Conservation (phyloP, 2,329 filamentous ascomycete species). For the Aphanocladium album region DNA sequence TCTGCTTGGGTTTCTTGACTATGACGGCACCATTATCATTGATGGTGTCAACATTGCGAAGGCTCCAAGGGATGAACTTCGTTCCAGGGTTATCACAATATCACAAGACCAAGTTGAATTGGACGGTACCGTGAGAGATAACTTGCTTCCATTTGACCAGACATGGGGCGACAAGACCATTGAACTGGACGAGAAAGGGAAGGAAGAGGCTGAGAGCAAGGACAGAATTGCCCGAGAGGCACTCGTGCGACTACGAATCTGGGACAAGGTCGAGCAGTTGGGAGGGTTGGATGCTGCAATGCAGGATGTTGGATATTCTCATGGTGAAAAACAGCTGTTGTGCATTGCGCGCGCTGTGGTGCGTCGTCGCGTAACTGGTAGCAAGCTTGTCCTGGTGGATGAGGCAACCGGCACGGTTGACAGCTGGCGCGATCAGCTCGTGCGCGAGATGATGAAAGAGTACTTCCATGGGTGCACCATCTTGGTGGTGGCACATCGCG, state of each 20-base stretch:
- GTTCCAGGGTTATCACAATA: conserved; percentile 12
- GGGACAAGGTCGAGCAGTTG: not conserved
- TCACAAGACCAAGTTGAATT: conserved; percentile 19
- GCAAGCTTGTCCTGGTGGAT: conserved; percentile 1
- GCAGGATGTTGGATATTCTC: not conserved
- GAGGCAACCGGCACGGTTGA: conserved; percentile 2
- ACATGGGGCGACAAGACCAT: not conserved
- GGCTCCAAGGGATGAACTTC: not conserved
- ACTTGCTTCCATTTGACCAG: not conserved
- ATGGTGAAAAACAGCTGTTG: conserved; percentile 9
- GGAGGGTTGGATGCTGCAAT: not conserved
- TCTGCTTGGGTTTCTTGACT: not conserved
- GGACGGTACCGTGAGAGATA: not conserved
- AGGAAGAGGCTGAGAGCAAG: not conserved
- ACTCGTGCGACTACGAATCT: not conserved
- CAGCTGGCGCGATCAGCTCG: not conserved
- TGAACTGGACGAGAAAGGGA: not conserved
- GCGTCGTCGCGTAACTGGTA: not conserved
- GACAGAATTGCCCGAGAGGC: not conserved
- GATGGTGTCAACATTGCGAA: not conserved
- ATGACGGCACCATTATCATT: not conserved
- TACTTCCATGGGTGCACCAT: conserved; percentile 4
- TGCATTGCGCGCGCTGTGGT: conserved; percentile 5
- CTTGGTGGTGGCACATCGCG: conserved; percentile 1
- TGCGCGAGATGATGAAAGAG: conserved; percentile 3